Conservation (phyloP, 371 early-diverging fungal species). For the Chytridium lagenaria region DNA sequence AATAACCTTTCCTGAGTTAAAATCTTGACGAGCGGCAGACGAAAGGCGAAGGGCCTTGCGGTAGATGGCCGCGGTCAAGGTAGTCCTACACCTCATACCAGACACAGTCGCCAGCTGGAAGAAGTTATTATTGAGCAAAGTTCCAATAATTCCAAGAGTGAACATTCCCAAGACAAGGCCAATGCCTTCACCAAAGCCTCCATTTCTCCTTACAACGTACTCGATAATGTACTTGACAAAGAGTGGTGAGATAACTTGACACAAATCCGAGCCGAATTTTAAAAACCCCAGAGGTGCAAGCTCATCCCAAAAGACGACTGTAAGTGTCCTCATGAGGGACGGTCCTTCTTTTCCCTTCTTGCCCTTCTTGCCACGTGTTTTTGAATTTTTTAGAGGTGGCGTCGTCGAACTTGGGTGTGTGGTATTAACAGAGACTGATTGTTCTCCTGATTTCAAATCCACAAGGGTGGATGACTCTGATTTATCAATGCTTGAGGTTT, state of each 20-base stretch:
- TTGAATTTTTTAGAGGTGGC: background rate
- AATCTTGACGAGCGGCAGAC: conserved; percentile 58
- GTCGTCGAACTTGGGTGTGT: background rate
- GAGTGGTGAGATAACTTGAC: background rate
- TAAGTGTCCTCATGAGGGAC: conserved; percentile 21
- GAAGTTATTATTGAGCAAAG: conserved; percentile 44
- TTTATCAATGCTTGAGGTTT: background rate
- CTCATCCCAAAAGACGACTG: conserved; percentile 9
- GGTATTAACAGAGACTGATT: too few relatives aligned
- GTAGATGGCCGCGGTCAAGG: conserved; percentile 64
- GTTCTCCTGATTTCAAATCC: too few relatives aligned
- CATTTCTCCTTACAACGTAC: background rate
- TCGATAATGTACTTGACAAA: conserved; percentile 8
- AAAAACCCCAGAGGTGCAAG: conserved; percentile 20
- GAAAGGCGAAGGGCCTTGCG: conserved; percentile 65
- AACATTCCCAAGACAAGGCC: conserved; percentile 47
- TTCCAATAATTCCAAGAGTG: conserved; percentile 31
- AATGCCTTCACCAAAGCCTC: conserved; percentile 18
- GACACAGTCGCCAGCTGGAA: conserved; percentile 37
- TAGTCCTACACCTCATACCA: conserved; percentile 58
- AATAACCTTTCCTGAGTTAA: conserved; percentile 74
- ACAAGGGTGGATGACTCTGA: too few relatives aligned
- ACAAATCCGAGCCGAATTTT: conserved; percentile 24
- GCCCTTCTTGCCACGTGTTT: background rate
- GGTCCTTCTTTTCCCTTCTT: background rate